A percentile compares a stretch with the other conserved stretches of the same genome.
Conservation (phyloP, 2,329 filamentous ascomycete genomes). For the Colletotrichum agaves region DNA sequence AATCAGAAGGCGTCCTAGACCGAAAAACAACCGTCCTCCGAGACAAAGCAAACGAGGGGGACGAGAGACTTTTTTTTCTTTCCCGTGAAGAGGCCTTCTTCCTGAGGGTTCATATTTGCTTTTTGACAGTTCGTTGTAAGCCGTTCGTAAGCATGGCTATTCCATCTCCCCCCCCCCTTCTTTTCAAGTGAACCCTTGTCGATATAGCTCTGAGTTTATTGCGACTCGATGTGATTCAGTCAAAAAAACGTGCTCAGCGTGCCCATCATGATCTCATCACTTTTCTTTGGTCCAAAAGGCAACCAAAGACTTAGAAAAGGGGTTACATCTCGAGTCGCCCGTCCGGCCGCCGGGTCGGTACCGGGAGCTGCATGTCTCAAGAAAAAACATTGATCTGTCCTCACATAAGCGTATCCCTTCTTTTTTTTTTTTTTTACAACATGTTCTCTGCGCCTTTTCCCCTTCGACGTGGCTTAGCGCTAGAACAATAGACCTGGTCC, state of each 20-base stretch:
- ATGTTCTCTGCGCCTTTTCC: no score
- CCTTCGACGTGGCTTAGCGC: background rate
- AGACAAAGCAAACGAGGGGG: constrained; percentile 29
- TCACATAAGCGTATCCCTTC: background rate
- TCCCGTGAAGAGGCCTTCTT: background rate
- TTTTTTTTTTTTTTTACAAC: no score
- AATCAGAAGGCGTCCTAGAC: no score
- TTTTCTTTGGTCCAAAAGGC: background rate
- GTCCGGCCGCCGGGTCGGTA: constrained; percentile 1
- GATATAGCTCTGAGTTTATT: constrained; percentile 23
- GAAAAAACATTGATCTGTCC: constrained; percentile 1
- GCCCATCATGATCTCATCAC: constrained; percentile 13
- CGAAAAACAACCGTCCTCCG: constrained; percentile 4
- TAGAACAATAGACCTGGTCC: background rate
- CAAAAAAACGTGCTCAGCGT: background rate
- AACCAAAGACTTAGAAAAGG: no score
- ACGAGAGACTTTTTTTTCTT: background rate
- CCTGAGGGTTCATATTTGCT: background rate
- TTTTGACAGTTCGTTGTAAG: constrained; percentile 11
- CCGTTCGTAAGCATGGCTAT: constrained; percentile 1
- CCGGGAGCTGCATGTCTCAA: constrained; percentile 6
- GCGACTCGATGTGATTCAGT: constrained; percentile 1
- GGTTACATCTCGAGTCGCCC: no score
- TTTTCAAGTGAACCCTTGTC: background rate
- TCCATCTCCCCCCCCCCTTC: no score